Conservation (phyloP, 2,329 filamentous ascomycete species). For the Curvularia spicifera region DNA sequence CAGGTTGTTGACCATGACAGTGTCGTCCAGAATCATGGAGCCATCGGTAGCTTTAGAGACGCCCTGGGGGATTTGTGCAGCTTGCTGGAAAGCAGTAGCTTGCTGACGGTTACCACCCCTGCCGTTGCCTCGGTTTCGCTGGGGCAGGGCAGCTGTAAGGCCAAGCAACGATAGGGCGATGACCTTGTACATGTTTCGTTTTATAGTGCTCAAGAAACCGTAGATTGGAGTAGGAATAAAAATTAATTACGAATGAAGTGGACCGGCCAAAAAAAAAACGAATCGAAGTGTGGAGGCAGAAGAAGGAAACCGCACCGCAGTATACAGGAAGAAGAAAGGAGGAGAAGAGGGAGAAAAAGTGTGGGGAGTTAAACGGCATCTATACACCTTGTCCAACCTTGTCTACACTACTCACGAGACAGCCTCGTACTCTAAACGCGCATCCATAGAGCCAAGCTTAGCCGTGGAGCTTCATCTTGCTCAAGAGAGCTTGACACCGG, state of each 20-base stretch:
- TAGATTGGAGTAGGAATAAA: slow-evolving; percentile 14
- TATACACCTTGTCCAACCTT: not conserved
- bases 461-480: slow-evolving; percentile 23
- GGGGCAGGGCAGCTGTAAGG: slow-evolving; percentile 34
- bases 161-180: slow-evolving; percentile 28
- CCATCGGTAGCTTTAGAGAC: slow-evolving; percentile 59
- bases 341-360: slow-evolving; percentile 9
- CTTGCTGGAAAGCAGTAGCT: slow-evolving; percentile 44
- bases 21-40: slow-evolving; percentile 62
- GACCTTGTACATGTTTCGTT: slow-evolving; percentile 19
- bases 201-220: not conserved
- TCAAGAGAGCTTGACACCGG: slow-evolving; percentile 26
- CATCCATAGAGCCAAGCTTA: slow-evolving; percentile 29
- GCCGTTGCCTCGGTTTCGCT: slow-evolving; percentile 24
- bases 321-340: slow-evolving; percentile 12
- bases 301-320: slow-evolving; percentile 13
- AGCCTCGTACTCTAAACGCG: slow-evolving; percentile 6
- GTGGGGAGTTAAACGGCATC: slow-evolving; percentile 2
- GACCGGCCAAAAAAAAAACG: slow-evolving; percentile 35
- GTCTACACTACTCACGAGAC: not conserved
- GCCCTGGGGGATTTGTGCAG: slow-evolving; percentile 45
- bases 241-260: slow-evolving; percentile 27
- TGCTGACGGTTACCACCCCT: slow-evolving; percentile 7
- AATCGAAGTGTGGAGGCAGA: not conserved
- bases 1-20: slow-evolving; percentile 61